Conservation (phyloP, 2,329 filamentous ascomycete genomes). For the Fusarium agapanthi region DNA sequence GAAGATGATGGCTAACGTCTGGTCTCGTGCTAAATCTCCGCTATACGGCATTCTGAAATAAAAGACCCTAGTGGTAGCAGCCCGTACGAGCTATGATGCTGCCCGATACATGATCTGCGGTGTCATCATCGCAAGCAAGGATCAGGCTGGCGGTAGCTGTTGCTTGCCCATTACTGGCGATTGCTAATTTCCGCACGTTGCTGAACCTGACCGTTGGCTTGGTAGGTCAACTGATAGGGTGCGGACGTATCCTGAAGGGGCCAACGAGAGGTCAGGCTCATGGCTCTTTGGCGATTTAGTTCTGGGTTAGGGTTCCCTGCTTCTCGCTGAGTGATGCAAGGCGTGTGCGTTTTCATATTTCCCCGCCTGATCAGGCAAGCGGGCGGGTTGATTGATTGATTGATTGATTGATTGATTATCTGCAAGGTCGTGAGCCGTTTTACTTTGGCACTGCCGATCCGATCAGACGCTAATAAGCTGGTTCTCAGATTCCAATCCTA, state of each 20-base stretch:
- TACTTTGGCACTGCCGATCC: constrained; percentile 35
- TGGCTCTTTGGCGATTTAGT: not conserved
- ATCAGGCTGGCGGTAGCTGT: not conserved
- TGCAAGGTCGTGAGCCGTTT: constrained; percentile 24
- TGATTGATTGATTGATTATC: constrained; percentile 4
- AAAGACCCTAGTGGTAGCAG: constrained; percentile 2
- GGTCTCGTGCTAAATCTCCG: constrained; percentile 26
- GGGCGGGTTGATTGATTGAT: not conserved
- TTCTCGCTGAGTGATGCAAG: not conserved
- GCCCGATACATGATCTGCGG: constrained; percentile 30
- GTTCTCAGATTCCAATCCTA: not conserved
- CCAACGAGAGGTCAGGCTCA: not conserved
- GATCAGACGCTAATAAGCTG: constrained; percentile 22
- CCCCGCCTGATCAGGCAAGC: constrained; percentile 20
- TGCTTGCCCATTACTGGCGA: not conserved
- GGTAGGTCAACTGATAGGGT: not conserved
- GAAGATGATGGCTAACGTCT: constrained; percentile 17
- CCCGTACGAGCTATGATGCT: constrained; percentile 15
- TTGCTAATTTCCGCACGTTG: not conserved
- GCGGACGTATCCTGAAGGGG: not conserved
- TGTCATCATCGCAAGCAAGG: constrained; percentile 12
- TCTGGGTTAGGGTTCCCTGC: constrained; percentile 1
- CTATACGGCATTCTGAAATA: constrained; percentile 4
- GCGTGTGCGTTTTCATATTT: constrained; percentile 16
- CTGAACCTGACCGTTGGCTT: not conserved